Conservation (phyloP, 1,139 yeast species). For the Entelexis sorbosivorans region DNA sequence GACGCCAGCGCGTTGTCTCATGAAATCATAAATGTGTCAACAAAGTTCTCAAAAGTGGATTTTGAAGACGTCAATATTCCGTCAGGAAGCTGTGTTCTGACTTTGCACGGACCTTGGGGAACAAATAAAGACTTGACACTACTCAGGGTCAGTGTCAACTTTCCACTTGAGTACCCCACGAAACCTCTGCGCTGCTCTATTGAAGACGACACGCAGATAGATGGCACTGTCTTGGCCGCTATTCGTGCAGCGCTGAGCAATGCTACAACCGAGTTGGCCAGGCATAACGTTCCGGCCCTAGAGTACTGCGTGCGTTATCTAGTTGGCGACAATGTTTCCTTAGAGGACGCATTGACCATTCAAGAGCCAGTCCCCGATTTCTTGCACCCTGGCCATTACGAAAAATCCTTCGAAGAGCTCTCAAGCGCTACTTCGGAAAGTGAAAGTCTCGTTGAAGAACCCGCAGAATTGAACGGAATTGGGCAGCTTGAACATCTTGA, state of each 20-base stretch:
- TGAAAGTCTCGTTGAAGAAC: neutral
- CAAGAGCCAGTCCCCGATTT: conserved; percentile 7
- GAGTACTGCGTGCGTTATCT: conserved; percentile 70
- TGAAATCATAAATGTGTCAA: conserved; percentile 82
- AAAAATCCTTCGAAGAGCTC: neutral
- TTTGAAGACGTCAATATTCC: conserved; percentile 84
- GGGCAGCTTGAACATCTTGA: conserved; percentile 4
- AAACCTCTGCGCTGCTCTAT: conserved; percentile 49
- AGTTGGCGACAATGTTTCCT: conserved; percentile 66
- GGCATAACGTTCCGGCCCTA: conserved; percentile 53
- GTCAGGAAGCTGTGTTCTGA: conserved; percentile 64
- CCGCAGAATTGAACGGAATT: neutral
- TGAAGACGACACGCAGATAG: conserved; percentile 35
- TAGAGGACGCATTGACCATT: conserved; percentile 30
- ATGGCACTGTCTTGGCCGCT: conserved; percentile 33
- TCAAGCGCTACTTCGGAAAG: neutral
- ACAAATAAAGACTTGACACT: conserved; percentile 43
- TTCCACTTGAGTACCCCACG: conserved; percentile 66
- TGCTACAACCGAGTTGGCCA: conserved; percentile 49
- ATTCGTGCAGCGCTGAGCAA: conserved; percentile 36
- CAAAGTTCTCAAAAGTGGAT: conserved; percentile 73
- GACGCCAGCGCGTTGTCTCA: conserved; percentile 49
- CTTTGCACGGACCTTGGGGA: conserved; percentile 69
- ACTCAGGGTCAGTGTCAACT: conserved; percentile 52
- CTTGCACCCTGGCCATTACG: conserved; percentile 4